A percentile compares a stretch with the other conserved stretches of the same genome.
Evolutionary conservation across 306 rosid species (phyloP).

Genomic region (Vigna mungo): DNA sequence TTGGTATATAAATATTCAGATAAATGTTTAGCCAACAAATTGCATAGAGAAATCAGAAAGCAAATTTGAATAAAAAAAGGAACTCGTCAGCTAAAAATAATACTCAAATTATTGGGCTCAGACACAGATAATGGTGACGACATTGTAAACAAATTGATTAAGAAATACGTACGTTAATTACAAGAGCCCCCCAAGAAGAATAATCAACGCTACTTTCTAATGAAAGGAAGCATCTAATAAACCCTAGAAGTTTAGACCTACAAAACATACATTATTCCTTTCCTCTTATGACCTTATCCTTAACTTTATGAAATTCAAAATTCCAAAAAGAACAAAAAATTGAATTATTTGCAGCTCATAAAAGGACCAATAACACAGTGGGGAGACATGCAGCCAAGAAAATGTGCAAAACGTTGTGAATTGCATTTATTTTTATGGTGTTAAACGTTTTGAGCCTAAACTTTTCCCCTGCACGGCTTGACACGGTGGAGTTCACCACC

Average conservation of each 20-base stretch:
- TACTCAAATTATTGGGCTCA: too few species aligned
- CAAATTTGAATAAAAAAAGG: too few species aligned
- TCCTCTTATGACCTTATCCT: conserved; percentile 42
- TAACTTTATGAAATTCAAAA: conserved; percentile 46
- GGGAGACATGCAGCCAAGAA: conserved; percentile 54
- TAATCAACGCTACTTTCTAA: conserved; percentile 49
- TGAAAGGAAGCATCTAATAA: conserved; percentile 39
- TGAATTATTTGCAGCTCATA: conserved; percentile 51
- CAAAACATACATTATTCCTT: conserved; percentile 35
- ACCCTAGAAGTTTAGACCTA: conserved; percentile 46
- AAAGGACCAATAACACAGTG: conserved; percentile 56
- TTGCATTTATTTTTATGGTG: conserved; percentile 52
- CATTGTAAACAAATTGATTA: conserved; percentile 37
- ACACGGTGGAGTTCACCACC: conserved; percentile 60
- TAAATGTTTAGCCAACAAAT: not conserved
- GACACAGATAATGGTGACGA: too few species aligned
- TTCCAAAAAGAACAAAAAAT: conserved; percentile 29
- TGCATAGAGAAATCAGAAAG: too few species aligned
- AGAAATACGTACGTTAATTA: conserved; percentile 48
- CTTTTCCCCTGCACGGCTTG: conserved; percentile 62
- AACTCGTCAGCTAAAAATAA: too few species aligned
- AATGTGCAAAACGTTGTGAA: conserved; percentile 49
- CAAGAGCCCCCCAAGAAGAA: conserved; percentile 36
- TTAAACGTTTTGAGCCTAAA: conserved; percentile 53
- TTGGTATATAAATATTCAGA: not conserved